phyloP scores from a whole-genome alignment of 176 grass and related monocot genomes.

The Rhynchospora pubera region DNA sequence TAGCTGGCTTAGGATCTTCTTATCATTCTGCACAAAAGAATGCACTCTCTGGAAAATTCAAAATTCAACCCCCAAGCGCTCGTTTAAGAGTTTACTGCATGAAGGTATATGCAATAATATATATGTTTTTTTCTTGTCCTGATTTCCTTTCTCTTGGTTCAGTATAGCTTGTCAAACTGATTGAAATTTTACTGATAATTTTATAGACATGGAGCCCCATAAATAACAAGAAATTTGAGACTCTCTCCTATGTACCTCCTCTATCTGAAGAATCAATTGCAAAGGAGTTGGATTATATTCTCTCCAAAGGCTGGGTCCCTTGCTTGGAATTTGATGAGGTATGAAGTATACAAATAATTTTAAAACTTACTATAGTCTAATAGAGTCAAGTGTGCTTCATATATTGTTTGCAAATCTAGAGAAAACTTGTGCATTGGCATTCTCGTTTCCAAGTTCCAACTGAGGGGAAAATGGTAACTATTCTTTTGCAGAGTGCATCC shows the following conservation, averaged over 20 bases:
- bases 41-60: background rate
- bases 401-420: background rate
- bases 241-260: slow-evolving; percentile 53
- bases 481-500: background rate
- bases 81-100: slow-evolving; percentile 38
- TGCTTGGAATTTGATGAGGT: slow-evolving; percentile 71
- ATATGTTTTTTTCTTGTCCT: background rate
- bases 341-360: background rate
- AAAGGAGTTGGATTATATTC: slow-evolving; percentile 56
- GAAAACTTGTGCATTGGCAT: background rate
- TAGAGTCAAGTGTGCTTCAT: background rate
- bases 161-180: background rate
- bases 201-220: slow-evolving; percentile 53
- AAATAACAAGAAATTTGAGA: slow-evolving; percentile 57
- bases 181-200: background rate
- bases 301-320: slow-evolving; percentile 57
- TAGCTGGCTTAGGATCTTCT: background rate
- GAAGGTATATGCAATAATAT: slow-evolving; percentile 25
- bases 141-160: background rate
- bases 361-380: background rate
- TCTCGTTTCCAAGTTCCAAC: background rate
- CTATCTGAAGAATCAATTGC: slow-evolving; percentile 41
- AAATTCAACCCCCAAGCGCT: slow-evolving; percentile 16
- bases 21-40: slow-evolving; percentile 2
- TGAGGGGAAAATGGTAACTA: background rate